Evolutionary conservation across 768 basidiomycete genomes (phyloP), one percentile per base, ranked within the genome.

Genomic region (Auricularia sp.): DNA sequence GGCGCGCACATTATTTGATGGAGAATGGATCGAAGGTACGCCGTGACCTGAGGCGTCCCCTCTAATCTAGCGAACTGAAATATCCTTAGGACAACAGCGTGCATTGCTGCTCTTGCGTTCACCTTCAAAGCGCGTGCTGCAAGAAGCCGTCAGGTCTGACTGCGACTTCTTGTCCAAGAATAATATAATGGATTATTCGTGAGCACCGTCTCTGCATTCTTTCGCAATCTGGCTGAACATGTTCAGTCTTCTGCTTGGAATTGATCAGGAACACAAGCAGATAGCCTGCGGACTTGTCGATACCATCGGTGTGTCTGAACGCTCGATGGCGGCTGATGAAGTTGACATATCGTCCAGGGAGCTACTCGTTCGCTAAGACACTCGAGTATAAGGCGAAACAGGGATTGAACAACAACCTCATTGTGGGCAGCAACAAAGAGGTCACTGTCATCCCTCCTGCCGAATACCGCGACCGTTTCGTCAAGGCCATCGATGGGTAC

Each of bases 131-230:
- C 74, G 80, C n/a, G 79, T 90, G 29, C 77, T 93, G 0, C 79
- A 78, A 35, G 86, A 89, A 66, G 89, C 88, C 2, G 77, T 92
- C 67, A 80, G 75, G 67, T 80, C 77, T 54, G 91, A 92, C 70
- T 85, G 87, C 3, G 88, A 87, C 1, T 93, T 88, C 70, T 76
- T 93, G 36, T 79, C 87, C 0, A 81, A 76, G 69, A 87, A 86
- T 68, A 89, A 90, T 66, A 90, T 92, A 69, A 91, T 92, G 88
- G 91, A 93, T 70, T 93, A 91, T 68, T 90, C 88, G 85, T 88
- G 69, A 66, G 86, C 77, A 18, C 29, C 29, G 29, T 29, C 2
- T 29, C 29, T 29, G 29, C 29, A 29, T 29, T 29, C 29, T 29
- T 29, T 29, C 29, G 29, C 29, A 29, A 29, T 29, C 0, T 29